phyloP scores from a whole-genome alignment of 2,329 filamentous ascomycete genomes.

The Phialophora chinensis region DNA sequence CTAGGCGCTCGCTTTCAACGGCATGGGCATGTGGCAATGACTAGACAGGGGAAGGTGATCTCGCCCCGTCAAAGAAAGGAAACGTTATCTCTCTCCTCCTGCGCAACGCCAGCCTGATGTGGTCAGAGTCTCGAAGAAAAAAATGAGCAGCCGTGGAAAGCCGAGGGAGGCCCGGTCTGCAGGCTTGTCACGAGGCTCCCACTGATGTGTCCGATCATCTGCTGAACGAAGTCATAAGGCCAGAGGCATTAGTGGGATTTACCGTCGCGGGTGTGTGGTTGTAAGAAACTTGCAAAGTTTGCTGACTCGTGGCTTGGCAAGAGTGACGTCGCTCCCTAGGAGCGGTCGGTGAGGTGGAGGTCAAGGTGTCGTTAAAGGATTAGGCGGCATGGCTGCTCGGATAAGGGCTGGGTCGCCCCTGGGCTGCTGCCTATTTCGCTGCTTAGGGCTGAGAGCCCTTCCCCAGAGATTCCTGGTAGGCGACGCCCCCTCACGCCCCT shows the following conservation, averaged over 20 bases:
- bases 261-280: constrained; percentile 13
- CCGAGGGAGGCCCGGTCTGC: background rate
- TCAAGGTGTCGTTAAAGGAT: background rate
- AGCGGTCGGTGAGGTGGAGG: background rate
- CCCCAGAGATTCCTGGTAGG: constrained; percentile 8
- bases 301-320: constrained; percentile 1
- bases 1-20: background rate
- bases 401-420: background rate
- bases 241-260: constrained; percentile 2
- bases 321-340: background rate
- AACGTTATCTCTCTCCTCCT: background rate
- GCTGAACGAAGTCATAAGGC: background rate
- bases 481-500: background rate
- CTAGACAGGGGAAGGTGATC: background rate
- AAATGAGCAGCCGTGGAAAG: constrained; percentile 2
- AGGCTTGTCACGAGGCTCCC: constrained; percentile 8
- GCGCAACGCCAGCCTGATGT: background rate
- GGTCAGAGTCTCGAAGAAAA: background rate
- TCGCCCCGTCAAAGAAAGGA: background rate
- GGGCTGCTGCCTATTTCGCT: constrained; percentile 11
- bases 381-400: background rate
- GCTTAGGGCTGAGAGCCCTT: constrained; percentile 1
- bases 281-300: constrained; percentile 10
- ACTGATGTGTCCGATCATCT: background rate
- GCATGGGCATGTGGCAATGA: constrained; percentile 2